These are phyloP conservation scores for Fusarium chaquense DNA, from an alignment of 2,329 filamentous ascomycete genomes.

Conservation along the genomic window DNA sequence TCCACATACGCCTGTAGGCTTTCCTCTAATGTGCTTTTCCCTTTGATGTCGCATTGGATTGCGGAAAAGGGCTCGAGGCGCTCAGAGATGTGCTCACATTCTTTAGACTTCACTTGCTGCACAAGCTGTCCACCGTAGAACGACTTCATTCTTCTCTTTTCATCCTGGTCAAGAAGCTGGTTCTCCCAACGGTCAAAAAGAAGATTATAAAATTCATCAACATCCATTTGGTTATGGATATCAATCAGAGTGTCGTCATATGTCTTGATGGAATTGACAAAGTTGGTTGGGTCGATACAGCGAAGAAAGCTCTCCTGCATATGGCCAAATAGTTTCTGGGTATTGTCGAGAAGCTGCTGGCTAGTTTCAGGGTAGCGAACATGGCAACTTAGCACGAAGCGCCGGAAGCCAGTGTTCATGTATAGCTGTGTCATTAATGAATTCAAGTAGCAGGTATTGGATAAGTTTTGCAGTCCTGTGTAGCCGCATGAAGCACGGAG, in stretches of 20 bases:
- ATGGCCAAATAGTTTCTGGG: conserved; percentile 83
- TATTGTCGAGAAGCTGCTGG: conserved; percentile 79
- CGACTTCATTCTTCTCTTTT: conserved; percentile 78
- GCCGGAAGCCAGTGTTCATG: conserved; percentile 91
- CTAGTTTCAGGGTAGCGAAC: conserved; percentile 66
- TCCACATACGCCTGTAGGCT: conserved; percentile 96
- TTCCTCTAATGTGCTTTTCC: conserved; percentile 84
- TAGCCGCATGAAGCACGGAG: conserved; percentile 85
- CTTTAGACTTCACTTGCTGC: conserved; percentile 94
- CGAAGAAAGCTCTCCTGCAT: conserved; percentile 87
- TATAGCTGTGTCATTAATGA: conserved; percentile 94
- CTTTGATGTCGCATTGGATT: conserved; percentile 96
- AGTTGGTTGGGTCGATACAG: conserved; percentile 76
- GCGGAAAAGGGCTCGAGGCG: conserved; percentile 91
- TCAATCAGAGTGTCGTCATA: conserved; percentile 88
- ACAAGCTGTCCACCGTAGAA: conserved; percentile 94
- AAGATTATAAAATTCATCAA: conserved; percentile 96
- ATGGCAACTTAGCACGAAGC: conserved; percentile 79
- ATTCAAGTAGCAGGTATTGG: conserved; percentile 97
- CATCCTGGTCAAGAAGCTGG: conserved; percentile 75
- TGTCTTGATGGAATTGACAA: conserved; percentile 82
- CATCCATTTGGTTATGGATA: conserved; percentile 93
- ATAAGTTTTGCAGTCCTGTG: conserved; percentile 89
- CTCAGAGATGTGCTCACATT: conserved; percentile 94
- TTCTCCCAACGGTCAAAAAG: conserved; percentile 92